phyloP scores from a whole-genome alignment of 306 rosid species.

The Vicia faba region DNA sequence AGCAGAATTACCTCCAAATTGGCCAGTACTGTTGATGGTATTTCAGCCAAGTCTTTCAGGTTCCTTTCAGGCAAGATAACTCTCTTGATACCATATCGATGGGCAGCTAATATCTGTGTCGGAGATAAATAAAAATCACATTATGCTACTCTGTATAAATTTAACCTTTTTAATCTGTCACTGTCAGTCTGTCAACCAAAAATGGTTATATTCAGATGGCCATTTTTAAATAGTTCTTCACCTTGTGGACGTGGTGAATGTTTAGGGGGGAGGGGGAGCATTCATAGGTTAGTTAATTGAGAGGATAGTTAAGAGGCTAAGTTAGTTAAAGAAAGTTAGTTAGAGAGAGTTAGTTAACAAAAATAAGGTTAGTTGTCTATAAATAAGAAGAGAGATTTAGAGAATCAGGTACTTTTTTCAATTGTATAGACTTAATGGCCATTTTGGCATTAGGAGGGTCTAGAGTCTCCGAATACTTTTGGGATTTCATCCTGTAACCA shows the following conservation, averaged over 20 bases:
- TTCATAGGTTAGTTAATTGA: background rate
- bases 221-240: conserved; percentile 3
- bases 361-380: background rate
- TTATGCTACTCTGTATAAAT: conserved; percentile 18
- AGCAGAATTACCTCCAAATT: conserved; percentile 73
- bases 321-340: background rate
- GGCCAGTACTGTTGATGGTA: conserved; percentile 83
- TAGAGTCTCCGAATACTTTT: background rate
- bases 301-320: background rate
- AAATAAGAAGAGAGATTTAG: background rate
- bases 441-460: background rate
- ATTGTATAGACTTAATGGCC: conserved; percentile 4
- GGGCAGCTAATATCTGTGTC: conserved; percentile 92
- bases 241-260: background rate
- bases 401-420: background rate
- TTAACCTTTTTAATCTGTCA: conserved; percentile 15
- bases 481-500: background rate
- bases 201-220: conserved; percentile 12
- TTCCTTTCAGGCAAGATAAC: conserved; percentile 95
- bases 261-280: background rate
- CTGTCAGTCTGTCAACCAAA: background rate
- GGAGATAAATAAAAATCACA: conserved; percentile 32
- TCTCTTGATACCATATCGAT: conserved; percentile 86
- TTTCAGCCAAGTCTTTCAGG: conserved; percentile 92
- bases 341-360: background rate